A percentile compares a stretch with the other conserved stretches of the same genome.
These are phyloP conservation scores for Stentor roeselii DNA, from an alignment of 73 alveolate species.

Conservation along the genomic window DNA sequence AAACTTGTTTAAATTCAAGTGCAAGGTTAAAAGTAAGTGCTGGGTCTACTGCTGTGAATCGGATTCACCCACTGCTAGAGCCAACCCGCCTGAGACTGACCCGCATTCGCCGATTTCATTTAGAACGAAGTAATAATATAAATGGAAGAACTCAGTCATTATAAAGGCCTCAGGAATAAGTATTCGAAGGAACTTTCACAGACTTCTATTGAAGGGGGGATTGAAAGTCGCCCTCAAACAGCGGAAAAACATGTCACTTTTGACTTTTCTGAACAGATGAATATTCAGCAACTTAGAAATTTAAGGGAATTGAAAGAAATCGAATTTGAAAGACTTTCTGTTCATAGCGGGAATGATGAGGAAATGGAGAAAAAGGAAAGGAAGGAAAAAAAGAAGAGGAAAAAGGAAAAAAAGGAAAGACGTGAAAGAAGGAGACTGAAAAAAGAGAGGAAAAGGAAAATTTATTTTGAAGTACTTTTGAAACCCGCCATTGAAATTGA, in stretches of 20 bases:
- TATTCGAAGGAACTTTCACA: not conserved
- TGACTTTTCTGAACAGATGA: not conserved
- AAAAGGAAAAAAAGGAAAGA: not conserved
- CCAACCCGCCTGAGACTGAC: too few relatives aligned
- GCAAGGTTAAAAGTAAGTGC: too few relatives aligned
- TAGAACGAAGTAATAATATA: too few relatives aligned
- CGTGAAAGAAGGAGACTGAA: not conserved
- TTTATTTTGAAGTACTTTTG: not conserved
- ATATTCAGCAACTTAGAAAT: not conserved
- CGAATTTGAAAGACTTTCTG: not conserved
- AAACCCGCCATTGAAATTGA: constrained; percentile 11
- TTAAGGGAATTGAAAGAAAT: not conserved
- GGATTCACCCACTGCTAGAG: too few relatives aligned
- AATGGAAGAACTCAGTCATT: not conserved
- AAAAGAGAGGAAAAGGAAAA: too few relatives aligned
- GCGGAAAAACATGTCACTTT: not conserved
- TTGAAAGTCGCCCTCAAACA: not conserved
- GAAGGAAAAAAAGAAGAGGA: not conserved
- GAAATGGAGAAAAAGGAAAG: not conserved
- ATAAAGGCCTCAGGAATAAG: not conserved
- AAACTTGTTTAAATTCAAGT: not conserved
- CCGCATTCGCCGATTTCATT: too few relatives aligned
- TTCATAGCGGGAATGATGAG: not conserved
- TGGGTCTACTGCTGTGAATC: too few relatives aligned
- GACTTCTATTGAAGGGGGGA: not conserved